Percentiles rank a stretch among this genome's conserved stretches.
Evolutionary conservation across 306 rosid genomes (phyloP).

Genomic region (Vigna hirtella): DNA sequence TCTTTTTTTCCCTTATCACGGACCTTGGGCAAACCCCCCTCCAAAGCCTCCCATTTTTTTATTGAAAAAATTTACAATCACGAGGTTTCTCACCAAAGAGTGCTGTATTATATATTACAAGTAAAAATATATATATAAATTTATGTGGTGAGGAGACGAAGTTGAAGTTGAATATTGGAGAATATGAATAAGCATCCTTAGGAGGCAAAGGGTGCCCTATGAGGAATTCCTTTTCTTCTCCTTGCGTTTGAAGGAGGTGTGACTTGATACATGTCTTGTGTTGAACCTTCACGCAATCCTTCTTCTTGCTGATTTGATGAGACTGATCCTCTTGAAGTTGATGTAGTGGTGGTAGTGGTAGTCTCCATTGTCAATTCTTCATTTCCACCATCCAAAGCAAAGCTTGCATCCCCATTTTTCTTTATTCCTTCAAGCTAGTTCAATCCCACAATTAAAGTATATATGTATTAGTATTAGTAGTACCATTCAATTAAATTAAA

Average conservation of each 20-base stretch:
- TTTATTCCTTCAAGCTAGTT: constrained; percentile 73
- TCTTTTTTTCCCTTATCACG: constrained; percentile 45
- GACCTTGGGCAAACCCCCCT: constrained; percentile 50
- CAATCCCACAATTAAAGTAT: background rate
- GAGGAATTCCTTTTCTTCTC: constrained; percentile 98
- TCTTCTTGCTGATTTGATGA: constrained; percentile 58
- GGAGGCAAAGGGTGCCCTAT: constrained; percentile 86
- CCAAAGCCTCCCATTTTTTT: constrained; percentile 41
- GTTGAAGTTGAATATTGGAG: constrained; percentile 37
- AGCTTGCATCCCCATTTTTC: constrained; percentile 85
- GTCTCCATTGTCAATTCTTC: constrained; percentile 48
- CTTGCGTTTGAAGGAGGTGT: constrained; percentile 85
- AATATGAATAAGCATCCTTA: constrained; percentile 26
- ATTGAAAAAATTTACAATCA: constrained; percentile 28
- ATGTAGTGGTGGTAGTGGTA: background rate
- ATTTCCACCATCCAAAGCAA: constrained; percentile 64
- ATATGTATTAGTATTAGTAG: too few species aligned
- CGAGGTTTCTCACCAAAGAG: constrained; percentile 40
- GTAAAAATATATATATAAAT: background rate
- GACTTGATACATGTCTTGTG: constrained; percentile 71
- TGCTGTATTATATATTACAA: constrained; percentile 21
- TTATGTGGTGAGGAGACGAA: background rate
- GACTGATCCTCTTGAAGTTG: constrained; percentile 40
- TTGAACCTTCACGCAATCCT: constrained; percentile 83
- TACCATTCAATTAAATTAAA: too few species aligned